These are phyloP conservation scores for Chalciporus pseudorubinellus DNA, from an alignment of 768 basidiomycete species.

Conservation along the genomic window DNA sequence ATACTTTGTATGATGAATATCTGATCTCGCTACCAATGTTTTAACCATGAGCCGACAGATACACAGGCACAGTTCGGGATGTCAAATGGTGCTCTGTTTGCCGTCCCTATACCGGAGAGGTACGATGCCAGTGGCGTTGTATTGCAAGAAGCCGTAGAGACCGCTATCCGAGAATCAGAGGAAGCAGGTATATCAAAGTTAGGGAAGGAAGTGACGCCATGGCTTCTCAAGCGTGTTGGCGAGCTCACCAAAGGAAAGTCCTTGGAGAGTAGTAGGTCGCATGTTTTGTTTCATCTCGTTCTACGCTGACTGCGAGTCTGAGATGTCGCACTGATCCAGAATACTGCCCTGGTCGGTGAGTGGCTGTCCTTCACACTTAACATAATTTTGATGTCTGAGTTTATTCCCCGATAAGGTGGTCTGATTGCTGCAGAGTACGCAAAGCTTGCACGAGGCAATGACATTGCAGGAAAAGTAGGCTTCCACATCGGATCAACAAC, in stretches of 20 bases:
- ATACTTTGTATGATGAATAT: conserved; percentile 62
- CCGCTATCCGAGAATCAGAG: conserved; percentile 81
- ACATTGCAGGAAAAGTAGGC: conserved; percentile 19
- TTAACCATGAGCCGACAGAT: conserved; percentile 41
- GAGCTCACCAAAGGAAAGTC: conserved; percentile 79
- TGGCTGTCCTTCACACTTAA: conserved; percentile 1
- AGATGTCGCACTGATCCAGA: conserved; percentile 88
- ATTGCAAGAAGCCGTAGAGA: conserved; percentile 78
- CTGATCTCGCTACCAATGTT: neutral
- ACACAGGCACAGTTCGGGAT: conserved; percentile 68
- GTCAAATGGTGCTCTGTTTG: conserved; percentile 77
- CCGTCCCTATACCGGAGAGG: conserved; percentile 82
- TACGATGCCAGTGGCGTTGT: conserved; percentile 63
- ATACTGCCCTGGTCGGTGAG: conserved; percentile 81
- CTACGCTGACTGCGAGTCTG: conserved; percentile 14
- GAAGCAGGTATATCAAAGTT: conserved; percentile 71
- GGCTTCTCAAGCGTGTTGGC: conserved; percentile 80
- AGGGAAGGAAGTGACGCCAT: conserved; percentile 94
- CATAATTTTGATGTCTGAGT: neutral
- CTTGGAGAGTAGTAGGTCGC: conserved; percentile 60
- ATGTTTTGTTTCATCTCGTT: neutral
- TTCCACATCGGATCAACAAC: neutral
- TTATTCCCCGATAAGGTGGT: conserved; percentile 47
- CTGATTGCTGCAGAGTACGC: conserved; percentile 78
- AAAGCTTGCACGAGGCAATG: conserved; percentile 37